Percentiles rank a stretch among this genome's conserved stretches.
Conservation (phyloP, 768 basidiomycete genomes). For the button mushroom (Agaricus bisporus) region DNA sequence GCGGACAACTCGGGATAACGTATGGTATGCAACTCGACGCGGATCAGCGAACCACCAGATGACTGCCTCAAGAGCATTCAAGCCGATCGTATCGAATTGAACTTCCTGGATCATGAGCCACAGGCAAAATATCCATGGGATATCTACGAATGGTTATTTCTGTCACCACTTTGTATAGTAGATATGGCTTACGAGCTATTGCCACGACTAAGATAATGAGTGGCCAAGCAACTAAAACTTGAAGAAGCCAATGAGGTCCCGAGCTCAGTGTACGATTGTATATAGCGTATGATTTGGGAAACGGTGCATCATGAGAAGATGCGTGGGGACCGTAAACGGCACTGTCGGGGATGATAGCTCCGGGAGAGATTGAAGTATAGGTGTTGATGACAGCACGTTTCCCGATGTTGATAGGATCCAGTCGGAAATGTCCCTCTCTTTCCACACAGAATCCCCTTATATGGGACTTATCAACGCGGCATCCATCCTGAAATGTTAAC, state of each 20-base stretch:
- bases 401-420: constrained; percentile 33
- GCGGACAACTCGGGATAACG: constrained; percentile 31
- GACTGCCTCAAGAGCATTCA: constrained; percentile 32
- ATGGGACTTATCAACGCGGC: constrained; percentile 33
- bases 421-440: constrained; percentile 35
- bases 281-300: constrained; percentile 28
- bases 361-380: constrained; percentile 38
- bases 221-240: constrained; percentile 33
- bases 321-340: constrained; percentile 41
- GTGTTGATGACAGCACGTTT: constrained; percentile 33
- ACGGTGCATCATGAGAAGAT: constrained; percentile 33
- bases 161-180: not conserved
- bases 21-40: constrained; percentile 32
- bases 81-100: constrained; percentile 15
- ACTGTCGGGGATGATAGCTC: constrained; percentile 27
- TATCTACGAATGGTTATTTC: constrained; percentile 19
- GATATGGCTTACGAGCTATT: constrained; percentile 24
- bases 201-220: constrained; percentile 29
- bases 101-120: constrained; percentile 33
- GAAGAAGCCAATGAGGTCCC: constrained; percentile 26
- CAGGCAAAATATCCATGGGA: constrained; percentile 36
- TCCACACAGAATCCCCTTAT: constrained; percentile 41
- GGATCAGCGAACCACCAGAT: constrained; percentile 39
- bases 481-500: constrained; percentile 36
- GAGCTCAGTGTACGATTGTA: constrained; percentile 32